A percentile compares a stretch with the other conserved stretches of the same genome.
Evolutionary conservation across 208 protist genomes (phyloP).

Genomic region (Crithidia expoeki): DNA sequence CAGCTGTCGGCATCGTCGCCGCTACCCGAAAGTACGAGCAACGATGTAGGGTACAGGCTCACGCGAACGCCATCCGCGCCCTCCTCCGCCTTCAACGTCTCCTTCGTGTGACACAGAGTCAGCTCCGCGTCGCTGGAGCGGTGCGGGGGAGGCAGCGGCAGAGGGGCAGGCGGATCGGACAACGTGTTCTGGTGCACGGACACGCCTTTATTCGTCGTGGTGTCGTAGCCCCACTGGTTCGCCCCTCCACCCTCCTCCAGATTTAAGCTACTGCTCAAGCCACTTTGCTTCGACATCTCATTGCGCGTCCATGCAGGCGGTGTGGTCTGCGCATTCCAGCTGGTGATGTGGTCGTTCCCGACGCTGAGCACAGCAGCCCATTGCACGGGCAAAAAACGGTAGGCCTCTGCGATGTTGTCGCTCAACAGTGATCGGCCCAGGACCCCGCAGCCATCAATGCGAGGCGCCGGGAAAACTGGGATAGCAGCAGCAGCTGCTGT

Average conservation of each 20-base stretch:
- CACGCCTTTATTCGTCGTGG: constrained; percentile 1
- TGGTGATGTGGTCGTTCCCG: background rate
- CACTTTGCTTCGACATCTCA: background rate
- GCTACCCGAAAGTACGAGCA: constrained; percentile 12
- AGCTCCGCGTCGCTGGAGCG: constrained; percentile 19
- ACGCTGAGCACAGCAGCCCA: constrained; percentile 15
- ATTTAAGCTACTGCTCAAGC: background rate
- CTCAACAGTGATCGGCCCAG: constrained; percentile 41
- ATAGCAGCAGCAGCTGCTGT: too few species aligned
- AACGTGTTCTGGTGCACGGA: background rate
- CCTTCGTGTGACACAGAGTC: constrained; percentile 18
- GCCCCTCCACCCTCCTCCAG: background rate
- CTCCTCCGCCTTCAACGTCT: constrained; percentile 5
- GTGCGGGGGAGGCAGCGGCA: background rate
- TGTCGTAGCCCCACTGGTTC: background rate
- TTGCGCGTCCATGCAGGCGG: background rate
- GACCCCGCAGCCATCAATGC: constrained; percentile 47
- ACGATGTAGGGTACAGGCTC: constrained; percentile 20
- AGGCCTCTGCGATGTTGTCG: constrained; percentile 12
- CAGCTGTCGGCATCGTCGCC: background rate
- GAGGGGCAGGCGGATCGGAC: background rate
- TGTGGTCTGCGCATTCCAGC: constrained; percentile 2
- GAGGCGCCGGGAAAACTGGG: constrained; percentile 6
- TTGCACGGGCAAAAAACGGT: constrained; percentile 21
- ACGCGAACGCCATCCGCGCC: constrained; percentile 10